A percentile compares a stretch with the other conserved stretches of the same genome.
Evolutionary conservation across 306 rosid species (phyloP).

Genomic region (Prunus salicina): DNA sequence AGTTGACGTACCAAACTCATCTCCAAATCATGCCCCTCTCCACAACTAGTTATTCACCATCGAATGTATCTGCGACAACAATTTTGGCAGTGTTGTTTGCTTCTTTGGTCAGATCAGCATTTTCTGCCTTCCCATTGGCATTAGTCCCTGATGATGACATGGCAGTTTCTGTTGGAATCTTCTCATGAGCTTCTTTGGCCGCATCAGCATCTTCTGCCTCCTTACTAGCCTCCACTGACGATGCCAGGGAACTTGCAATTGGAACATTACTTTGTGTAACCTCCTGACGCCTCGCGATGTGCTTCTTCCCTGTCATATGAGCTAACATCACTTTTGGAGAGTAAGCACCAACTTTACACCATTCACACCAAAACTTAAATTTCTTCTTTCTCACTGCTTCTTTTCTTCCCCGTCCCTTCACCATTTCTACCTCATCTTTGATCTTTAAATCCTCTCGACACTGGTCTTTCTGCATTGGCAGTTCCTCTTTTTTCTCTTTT

Average conservation of each 20-base stretch:
- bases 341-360: constrained; percentile 35
- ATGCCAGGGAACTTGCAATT: neutral
- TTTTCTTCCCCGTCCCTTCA: neutral
- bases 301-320: constrained; percentile 51
- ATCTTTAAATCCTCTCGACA: constrained; percentile 5
- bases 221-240: constrained; percentile 7
- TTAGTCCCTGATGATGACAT: neutral
- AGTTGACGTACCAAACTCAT: neutral
- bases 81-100: constrained; percentile 1
- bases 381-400: neutral
- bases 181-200: constrained; percentile 13
- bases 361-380: constrained; percentile 40
- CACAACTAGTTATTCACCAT: neutral
- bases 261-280: neutral
- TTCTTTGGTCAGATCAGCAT: constrained; percentile 11
- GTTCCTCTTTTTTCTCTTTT: constrained; percentile 16
- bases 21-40: neutral
- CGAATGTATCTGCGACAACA: neutral
- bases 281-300: constrained; percentile 16
- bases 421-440: constrained; percentile 1
- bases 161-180: neutral
- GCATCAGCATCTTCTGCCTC: constrained; percentile 12
- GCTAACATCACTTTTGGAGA: constrained; percentile 23
- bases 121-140: neutral
- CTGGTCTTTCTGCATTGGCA: constrained; percentile 15